Base-by-base conservation (phyloP, 257 asterid species). In the Penstemon davidsonii region DNA sequence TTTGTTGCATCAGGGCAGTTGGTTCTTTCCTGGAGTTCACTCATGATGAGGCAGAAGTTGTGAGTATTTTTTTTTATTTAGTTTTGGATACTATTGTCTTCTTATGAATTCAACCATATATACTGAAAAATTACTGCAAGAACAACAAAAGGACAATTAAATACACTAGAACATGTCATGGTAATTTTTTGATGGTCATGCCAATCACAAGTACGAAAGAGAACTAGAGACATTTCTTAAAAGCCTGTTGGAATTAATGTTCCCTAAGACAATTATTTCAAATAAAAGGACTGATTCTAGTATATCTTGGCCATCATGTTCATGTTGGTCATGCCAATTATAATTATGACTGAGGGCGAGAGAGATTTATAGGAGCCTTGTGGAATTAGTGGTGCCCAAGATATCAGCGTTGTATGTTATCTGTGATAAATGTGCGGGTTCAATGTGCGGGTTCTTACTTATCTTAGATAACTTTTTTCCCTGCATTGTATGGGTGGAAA, bases 11-110 rank as follows among this genome's bases (percentile, higher is more conserved):
- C 96, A 94, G 99, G 92, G 95, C 99, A n/a, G 96, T 94, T 68
- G 99, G 99, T 76, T 94, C 99, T 15, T 94, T 94, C 78, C 79
- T 94, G 67, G 99, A 94, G 88, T 91, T 91, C 88, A 87, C 96
- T 59, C 91, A 85, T 50, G 96, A 94, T 71, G 95, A 94, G 79
- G 49, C 73, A 58, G 97, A 91, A 80, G 97, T 87, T 75, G 99
- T 94, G 84, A 87, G 99, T 85, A 55, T n/a, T n/a, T 36, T 62
- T 50, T 74, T 25, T 25, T 25, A 25, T 25, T 25, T 60, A 50
- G 54, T 6, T 69, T 63, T 67, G 73, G 56, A 4, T 59, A 62
- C 67, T 70, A 37, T 43, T n/a, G n/a, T 11, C 4, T 65, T 64
- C 55, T 75, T 70, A 0, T 68, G 47, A 58, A 42, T 62, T 67